Evolutionary conservation across 768 basidiomycete species (phyloP).

Genomic region (Psilocybe azurescens): DNA sequence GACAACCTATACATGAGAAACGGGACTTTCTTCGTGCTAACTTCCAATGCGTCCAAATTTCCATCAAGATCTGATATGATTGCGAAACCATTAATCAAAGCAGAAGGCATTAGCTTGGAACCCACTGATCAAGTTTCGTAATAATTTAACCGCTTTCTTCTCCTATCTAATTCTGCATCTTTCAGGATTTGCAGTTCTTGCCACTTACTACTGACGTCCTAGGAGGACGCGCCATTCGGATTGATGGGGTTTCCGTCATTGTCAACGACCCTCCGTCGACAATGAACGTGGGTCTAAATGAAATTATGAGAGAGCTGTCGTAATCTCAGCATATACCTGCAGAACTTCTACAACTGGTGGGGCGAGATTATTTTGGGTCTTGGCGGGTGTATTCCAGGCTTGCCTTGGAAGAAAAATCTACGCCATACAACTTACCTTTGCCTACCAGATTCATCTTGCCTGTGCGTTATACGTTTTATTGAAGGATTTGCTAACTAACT

Average conservation of each 20-base stretch:
- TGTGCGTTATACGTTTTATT: slow-evolving; percentile 5
- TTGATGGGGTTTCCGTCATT: slow-evolving; percentile 25
- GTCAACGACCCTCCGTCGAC: slow-evolving; percentile 23
- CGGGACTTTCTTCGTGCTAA: slow-evolving; percentile 72
- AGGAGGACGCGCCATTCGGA: slow-evolving; percentile 19
- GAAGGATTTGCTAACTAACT: background rate
- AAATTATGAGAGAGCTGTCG: background rate
- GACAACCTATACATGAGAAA: slow-evolving; percentile 76
- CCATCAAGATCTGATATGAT: slow-evolving; percentile 12
- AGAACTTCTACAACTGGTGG: slow-evolving; percentile 51
- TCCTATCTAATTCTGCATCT: background rate
- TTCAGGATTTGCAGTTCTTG: slow-evolving; percentile 25
- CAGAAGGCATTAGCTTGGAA: slow-evolving; percentile 14
- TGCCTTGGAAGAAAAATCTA: background rate
- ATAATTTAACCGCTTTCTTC: background rate
- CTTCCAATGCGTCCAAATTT: slow-evolving; percentile 27
- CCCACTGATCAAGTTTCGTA: slow-evolving; percentile 26
- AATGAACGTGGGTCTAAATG: slow-evolving; percentile 21
- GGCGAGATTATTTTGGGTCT: slow-evolving; percentile 46
- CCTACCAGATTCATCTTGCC: slow-evolving; percentile 13
- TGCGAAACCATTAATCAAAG: slow-evolving; percentile 26
- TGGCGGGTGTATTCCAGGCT: slow-evolving; percentile 43
- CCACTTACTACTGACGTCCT: slow-evolving; percentile 17
- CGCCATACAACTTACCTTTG: slow-evolving; percentile 4
- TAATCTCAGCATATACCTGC: background rate